Conservation (phyloP, 441 rosid species). For the Pelargonium fulgidum region DNA sequence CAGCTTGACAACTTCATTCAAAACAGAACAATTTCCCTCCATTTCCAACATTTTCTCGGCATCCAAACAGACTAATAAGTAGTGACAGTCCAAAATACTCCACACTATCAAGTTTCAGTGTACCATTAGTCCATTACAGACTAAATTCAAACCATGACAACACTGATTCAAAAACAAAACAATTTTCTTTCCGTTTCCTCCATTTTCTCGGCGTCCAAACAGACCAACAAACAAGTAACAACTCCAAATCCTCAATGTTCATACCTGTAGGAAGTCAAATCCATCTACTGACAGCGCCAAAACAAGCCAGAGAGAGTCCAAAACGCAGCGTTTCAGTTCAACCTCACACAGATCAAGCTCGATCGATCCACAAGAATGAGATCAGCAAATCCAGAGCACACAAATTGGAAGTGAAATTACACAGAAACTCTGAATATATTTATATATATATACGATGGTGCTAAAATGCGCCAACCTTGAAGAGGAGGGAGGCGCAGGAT, state of each 20-base stretch:
- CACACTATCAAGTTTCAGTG: background rate
- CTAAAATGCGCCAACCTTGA: background rate
- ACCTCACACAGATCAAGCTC: background rate
- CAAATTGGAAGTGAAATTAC: background rate
- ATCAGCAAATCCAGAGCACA: background rate
- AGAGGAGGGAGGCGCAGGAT: background rate
- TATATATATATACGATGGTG: background rate
- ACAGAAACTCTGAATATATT: background rate
- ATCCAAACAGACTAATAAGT: no score
- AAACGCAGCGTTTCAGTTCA: background rate
- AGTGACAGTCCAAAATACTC: background rate
- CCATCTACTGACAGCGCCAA: background rate
- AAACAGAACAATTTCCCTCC: no score
- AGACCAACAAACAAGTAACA: background rate
- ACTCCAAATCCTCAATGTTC: background rate
- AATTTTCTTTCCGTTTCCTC: background rate
- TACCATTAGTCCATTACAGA: no score
- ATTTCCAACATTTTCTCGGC: no score
- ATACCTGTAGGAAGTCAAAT: background rate
- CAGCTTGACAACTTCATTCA: background rate
- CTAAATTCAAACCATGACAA: background rate
- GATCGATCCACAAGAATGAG: background rate
- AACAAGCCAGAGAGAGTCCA: background rate
- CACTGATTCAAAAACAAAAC: background rate
- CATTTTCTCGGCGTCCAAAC: conserved; percentile 1